Base-by-base conservation (phyloP, 345 rosid species). In the Boechera stricta region DNA sequence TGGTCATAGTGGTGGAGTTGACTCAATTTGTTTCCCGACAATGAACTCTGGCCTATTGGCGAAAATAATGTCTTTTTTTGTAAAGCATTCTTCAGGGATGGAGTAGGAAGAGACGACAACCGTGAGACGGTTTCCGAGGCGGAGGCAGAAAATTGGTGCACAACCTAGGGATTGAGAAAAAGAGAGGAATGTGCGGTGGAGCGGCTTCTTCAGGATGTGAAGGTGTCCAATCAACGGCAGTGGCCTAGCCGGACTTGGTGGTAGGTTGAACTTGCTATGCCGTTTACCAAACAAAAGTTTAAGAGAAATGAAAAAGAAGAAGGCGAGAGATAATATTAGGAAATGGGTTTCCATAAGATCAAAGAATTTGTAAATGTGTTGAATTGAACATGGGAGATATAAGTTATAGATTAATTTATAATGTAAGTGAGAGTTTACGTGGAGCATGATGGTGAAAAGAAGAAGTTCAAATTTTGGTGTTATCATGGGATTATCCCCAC, bases 191-290 rank as follows among this genome's bases (percentile, higher is more conserved):
- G 86, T 49, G 3, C 49, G 69, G 67, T 81, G 67, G 64, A 87
- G 64, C 1, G 89, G 82, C 18, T 71, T 31, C 48, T 60, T 84
- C 54, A 87, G 45, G 26, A 80, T 80, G 77, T 80, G 81, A 4
- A 87, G 79, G 66, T 82, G 87, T 55, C 91, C 89, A 11, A 87
- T 53, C 6, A 84, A n/a, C 4, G 89, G 89, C 28, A 85, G 71
- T 71, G 84, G 33, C 12, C 70, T 63, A 2, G 83, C 87, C 15
- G 78, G 78, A 69, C 71, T 57, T 15, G 87, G 91, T 15, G 89
- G 87, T 15, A 77, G 69, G 71, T 74, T 62, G 4, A 44, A 32
- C 60, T 72, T 72, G 31, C 2, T 51, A 10, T 26, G 68, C 4
- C 29, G 39, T 49, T 72, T 72, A 28, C 60, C 7, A 49, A 72